phyloP scores from a whole-genome alignment of 2,329 filamentous ascomycete species.

The Fonsecaea erecta region DNA sequence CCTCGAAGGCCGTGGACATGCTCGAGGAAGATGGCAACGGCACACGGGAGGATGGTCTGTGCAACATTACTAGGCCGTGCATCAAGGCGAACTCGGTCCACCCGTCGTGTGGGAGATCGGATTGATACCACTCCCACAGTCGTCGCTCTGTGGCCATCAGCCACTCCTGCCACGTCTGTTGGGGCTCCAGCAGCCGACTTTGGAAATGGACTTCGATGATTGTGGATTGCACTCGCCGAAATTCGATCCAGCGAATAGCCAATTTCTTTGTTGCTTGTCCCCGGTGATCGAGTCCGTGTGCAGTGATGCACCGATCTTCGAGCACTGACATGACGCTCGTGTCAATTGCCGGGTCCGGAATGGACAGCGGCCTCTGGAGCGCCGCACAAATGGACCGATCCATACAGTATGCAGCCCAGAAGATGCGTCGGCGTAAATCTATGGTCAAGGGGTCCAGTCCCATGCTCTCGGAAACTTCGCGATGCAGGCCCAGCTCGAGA shows the following conservation, averaged over 20 bases:
- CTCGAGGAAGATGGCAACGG: conserved; percentile 20
- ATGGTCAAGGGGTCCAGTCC: conserved; percentile 10
- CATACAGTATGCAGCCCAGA: conserved; percentile 33
- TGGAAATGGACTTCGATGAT: conserved; percentile 33
- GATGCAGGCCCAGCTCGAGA: conserved; percentile 31
- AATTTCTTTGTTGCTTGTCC: conserved; percentile 1
- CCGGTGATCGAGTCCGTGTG: background rate
- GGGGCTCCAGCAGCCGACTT: conserved; percentile 11
- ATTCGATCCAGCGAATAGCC: conserved; percentile 21
- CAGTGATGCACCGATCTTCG: conserved; percentile 4
- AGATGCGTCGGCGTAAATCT: conserved; percentile 25
- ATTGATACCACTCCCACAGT: conserved; percentile 20
- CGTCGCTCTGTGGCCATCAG: conserved; percentile 20
- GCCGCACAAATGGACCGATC: conserved; percentile 32
- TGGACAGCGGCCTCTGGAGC: conserved; percentile 31
- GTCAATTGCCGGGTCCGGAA: conserved; percentile 28
- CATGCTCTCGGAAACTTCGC: conserved; percentile 12
- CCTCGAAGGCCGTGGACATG: conserved; percentile 26
- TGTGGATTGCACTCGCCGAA: conserved; percentile 24
- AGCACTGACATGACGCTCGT: conserved; percentile 8
- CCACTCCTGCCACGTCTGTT: conserved; percentile 28
- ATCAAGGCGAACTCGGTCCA: conserved; percentile 13
- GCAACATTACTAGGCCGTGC: conserved; percentile 20
- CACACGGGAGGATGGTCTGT: conserved; percentile 28
- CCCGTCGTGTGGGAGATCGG: conserved; percentile 9